Percentiles rank a stretch among this genome's conserved stretches.
phyloP scores from a whole-genome alignment of 768 basidiomycete genomes.

The Trametes elegans region DNA sequence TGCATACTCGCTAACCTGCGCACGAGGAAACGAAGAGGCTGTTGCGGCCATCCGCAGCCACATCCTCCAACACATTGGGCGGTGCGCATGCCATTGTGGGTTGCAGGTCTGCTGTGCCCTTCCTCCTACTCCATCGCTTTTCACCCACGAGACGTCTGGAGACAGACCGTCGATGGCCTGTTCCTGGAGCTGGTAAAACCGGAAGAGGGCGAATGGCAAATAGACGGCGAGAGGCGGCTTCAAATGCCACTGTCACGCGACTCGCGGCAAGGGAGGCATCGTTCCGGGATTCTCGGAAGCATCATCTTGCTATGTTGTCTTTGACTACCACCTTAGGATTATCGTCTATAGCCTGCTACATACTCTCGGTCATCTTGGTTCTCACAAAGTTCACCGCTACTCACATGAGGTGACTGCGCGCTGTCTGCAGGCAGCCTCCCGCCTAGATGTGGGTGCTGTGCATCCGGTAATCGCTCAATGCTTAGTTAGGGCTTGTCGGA shows the following conservation, averaged over 20 bases:
- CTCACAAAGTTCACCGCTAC: no score
- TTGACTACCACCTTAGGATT: neutral
- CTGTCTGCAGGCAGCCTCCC: no score
- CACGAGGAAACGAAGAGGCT: constrained; percentile 1
- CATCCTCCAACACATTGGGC: neutral
- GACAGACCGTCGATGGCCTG: neutral
- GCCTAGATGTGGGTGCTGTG: no score
- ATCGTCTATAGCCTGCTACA: no score
- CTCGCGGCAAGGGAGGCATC: neutral
- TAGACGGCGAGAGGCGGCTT: neutral
- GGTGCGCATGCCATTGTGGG: neutral
- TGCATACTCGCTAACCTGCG: no score
- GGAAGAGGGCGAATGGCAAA: neutral
- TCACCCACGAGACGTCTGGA: neutral
- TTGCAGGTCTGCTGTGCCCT: neutral
- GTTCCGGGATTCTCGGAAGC: neutral
- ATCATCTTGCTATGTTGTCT: neutral
- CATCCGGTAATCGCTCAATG: no score
- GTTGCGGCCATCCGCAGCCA: neutral
- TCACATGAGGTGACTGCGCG: no score
- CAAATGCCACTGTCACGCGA: neutral
- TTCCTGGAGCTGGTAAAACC: neutral
- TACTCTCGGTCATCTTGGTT: no score
- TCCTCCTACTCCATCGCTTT: neutral
- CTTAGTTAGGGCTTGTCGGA: no score